A percentile compares a stretch with the other conserved stretches of the same genome.
Evolutionary conservation across 495 filamentous ascomycete species (phyloP).

Genomic region (Melanomma pulvis-pyrius): DNA sequence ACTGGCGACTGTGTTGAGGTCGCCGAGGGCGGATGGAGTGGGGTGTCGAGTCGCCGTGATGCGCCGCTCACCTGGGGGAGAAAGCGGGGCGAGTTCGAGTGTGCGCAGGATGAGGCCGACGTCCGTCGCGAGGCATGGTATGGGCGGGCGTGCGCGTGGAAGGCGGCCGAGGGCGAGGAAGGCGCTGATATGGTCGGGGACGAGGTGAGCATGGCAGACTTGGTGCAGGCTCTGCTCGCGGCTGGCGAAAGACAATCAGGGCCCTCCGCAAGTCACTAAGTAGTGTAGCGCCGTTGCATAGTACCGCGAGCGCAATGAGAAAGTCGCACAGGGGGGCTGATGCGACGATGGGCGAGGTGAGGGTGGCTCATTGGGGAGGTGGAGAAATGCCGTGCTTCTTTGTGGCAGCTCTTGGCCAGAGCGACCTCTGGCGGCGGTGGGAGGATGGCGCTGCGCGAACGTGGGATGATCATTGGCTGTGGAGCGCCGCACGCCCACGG

Average conservation of each 20-base stretch:
- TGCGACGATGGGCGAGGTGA: not conserved
- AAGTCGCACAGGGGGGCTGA: not conserved
- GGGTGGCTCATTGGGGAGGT: not conserved
- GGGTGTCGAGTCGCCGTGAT: conserved; percentile 9
- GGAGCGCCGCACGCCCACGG: not conserved
- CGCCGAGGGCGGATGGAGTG: not conserved
- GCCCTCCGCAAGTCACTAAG: not conserved
- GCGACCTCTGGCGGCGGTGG: not conserved
- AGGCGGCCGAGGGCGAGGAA: conserved; percentile 34
- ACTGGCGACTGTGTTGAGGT: conserved; percentile 14
- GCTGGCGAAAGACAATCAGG: conserved; percentile 1
- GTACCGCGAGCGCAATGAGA: not conserved
- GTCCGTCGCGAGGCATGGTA: conserved; percentile 33
- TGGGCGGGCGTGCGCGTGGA: conserved; percentile 30
- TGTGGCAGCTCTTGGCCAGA: not conserved
- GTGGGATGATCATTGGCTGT: conserved; percentile 10
- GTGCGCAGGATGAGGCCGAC: conserved; percentile 10
- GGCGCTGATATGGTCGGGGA: conserved; percentile 37
- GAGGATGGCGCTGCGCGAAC: not conserved
- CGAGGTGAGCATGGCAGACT: conserved; percentile 26
- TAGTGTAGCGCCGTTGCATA: not conserved
- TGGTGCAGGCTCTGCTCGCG: not conserved
- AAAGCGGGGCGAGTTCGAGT: conserved; percentile 23
- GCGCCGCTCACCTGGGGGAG: conserved; percentile 23
- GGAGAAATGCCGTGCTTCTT: not conserved